Conservation (phyloP, 495 filamentous ascomycete species). For the Articulospora tetracladia region DNA sequence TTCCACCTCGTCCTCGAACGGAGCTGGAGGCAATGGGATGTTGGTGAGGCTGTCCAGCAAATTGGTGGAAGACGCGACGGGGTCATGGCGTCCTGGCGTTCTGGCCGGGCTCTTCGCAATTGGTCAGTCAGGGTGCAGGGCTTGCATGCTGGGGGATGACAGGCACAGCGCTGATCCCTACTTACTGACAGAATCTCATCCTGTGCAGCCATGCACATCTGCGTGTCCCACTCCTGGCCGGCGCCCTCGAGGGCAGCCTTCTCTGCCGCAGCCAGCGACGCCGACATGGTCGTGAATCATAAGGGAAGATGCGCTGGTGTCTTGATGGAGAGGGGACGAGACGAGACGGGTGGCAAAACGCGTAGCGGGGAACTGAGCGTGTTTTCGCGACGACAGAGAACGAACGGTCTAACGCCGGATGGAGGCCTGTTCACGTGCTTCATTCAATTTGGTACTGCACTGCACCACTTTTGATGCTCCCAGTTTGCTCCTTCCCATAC, state of each 20-base stretch:
- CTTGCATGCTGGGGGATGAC: too few relatives aligned
- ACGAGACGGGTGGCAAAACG: background rate
- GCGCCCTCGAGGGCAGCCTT: conserved; percentile 15
- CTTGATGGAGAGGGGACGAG: background rate
- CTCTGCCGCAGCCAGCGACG: conserved; percentile 3
- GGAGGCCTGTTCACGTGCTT: too few relatives aligned
- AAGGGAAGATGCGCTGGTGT: background rate
- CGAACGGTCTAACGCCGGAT: too few relatives aligned
- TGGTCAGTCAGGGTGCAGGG: background rate
- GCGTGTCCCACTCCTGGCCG: conserved; percentile 14
- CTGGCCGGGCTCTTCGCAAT: background rate
- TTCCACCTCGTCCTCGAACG: too few relatives aligned
- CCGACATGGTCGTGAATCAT: conserved; percentile 6
- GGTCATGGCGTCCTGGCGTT: conserved; percentile 1
- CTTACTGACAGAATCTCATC: conserved; percentile 16
- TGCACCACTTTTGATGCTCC: too few relatives aligned
- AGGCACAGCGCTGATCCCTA: background rate
- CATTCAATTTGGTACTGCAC: too few relatives aligned
- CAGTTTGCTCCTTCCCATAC: too few relatives aligned
- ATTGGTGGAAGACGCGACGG: conserved; percentile 1
- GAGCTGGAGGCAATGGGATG: background rate
- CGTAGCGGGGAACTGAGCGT: background rate
- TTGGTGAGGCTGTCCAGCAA: background rate
- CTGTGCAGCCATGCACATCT: conserved; percentile 5
- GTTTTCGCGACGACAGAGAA: too few relatives aligned